Conservation (phyloP, 441 rosid species). For the Populus hybrid region DNA sequence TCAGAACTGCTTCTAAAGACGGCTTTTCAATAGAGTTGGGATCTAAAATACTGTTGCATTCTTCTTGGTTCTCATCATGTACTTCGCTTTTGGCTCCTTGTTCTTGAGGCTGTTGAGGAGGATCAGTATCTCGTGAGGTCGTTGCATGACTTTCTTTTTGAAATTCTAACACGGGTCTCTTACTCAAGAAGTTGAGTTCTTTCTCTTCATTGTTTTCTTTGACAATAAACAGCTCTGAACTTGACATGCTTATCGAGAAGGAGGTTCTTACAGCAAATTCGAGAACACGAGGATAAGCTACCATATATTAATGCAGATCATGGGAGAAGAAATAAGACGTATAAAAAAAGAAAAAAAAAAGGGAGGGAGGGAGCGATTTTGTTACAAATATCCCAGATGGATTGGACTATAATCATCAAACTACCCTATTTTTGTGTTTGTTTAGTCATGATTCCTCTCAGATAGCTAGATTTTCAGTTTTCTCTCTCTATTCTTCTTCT, state of each 20-base stretch:
- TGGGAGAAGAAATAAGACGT: not conserved
- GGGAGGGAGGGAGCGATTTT: not conserved
- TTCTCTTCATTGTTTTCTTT: constrained; percentile 26
- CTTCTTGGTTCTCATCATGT: not conserved
- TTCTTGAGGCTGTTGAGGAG: not conserved
- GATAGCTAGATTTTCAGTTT: not conserved
- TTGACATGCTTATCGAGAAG: constrained; percentile 16
- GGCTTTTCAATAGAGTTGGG: not conserved
- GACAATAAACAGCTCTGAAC: constrained; percentile 19
- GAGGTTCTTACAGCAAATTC: not conserved
- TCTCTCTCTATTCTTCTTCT: constrained; percentile 3
- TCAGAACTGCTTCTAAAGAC: constrained; percentile 7
- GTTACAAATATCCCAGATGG: constrained; percentile 11
- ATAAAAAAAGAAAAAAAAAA: not conserved
- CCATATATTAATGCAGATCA: too few relatives aligned
- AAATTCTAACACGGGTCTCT: constrained; percentile 16
- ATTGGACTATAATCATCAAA: constrained; percentile 11
- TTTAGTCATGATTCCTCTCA: not conserved
- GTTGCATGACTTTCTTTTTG: not conserved
- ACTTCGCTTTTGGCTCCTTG: not conserved
- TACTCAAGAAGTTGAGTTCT: constrained; percentile 17
- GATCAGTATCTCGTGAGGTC: too few relatives aligned
- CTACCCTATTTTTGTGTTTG: not conserved
- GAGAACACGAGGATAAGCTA: constrained; percentile 9
- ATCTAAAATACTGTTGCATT: not conserved